A percentile compares a stretch with the other conserved stretches of the same genome.
Evolutionary conservation across 2,329 filamentous ascomycete species (phyloP).

Genomic region (Colletotrichum cereale): DNA sequence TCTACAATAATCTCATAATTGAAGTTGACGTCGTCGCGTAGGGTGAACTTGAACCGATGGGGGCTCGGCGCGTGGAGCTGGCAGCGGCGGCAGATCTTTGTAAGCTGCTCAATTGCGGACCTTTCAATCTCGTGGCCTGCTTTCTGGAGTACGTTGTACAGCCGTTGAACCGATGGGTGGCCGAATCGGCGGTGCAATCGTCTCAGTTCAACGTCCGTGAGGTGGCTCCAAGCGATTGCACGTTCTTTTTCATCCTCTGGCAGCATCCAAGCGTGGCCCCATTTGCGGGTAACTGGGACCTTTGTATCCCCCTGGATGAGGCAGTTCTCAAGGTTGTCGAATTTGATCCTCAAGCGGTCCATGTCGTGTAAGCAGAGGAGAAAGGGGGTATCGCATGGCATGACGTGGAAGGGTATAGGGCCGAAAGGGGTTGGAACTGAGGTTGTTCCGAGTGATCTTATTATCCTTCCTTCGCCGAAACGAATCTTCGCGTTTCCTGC

Average conservation of each 20-base stretch:
- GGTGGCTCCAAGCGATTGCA: not conserved
- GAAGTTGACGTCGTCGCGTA: conserved; percentile 42
- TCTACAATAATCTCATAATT: not conserved
- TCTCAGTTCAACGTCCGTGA: not conserved
- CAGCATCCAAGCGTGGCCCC: not conserved
- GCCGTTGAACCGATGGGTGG: not conserved
- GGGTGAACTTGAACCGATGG: not conserved
- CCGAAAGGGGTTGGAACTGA: too few relatives aligned
- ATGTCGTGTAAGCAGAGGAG: not conserved
- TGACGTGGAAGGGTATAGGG: not conserved
- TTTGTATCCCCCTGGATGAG: not conserved
- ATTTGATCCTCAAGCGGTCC: not conserved
- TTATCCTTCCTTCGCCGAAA: too few relatives aligned
- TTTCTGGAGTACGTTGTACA: not conserved
- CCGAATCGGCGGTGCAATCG: not conserved
- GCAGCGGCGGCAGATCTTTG: not conserved
- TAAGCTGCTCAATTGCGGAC: not conserved
- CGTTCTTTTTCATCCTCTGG: not conserved
- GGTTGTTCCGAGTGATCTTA: too few relatives aligned
- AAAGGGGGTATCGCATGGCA: not conserved
- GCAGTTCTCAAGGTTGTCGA: not conserved
- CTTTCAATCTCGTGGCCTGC: not conserved
- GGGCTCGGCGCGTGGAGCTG: not conserved
- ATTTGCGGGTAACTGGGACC: not conserved
- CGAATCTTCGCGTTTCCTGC: too few relatives aligned